Evolutionary conservation across 495 filamentous ascomycete genomes (phyloP), one percentile per base, ranked within the genome.

Genomic region (Aspergillus sclerotioniger): DNA sequence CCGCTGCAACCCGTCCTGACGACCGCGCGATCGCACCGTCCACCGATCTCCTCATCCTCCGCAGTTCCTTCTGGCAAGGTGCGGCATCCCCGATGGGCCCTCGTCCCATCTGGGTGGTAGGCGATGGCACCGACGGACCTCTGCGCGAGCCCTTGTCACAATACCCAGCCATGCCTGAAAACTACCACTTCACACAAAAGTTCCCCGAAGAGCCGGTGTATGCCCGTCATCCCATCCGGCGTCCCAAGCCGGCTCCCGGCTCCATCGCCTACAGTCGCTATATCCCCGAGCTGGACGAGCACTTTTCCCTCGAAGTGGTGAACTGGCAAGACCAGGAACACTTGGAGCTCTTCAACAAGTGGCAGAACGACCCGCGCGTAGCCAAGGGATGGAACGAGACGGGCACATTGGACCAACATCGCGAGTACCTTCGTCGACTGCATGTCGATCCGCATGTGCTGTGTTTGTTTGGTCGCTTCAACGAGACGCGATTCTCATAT

Each of bases 281-380:
- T 61, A 85, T 88, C 60, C 84, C 86, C 19, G 82, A 88, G 59
- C 72, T 89, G 16, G 68, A 80, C 44, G 83, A 88, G 73, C 82
- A 80, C 56, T 89, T 88, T 61, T 85, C 82, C 43, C 82, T 89
- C 66, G 77, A 83, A 21, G 84, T 82, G 17, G 75, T 89, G 0
- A 80, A 89, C 60, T 80, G 76, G 69, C 51, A 74, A 52, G 68
- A 84, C 59, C 54, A 61, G 0, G 74, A 77, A 55, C 86, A 89
- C 57, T 65, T 88, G 51, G 66, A 71, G 32, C 72, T 87, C 7
- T 89, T 89, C 70, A 76, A 86, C 67, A 69, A 58, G 19, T 87
- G 84, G 84, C 83, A 85, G 66, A 87, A 87, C 64, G 84, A 87
- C 65, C 84, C 83, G 43, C 81, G 84, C 49, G 84, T 87, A 7